Conservation (phyloP, 768 basidiomycete genomes). For the Rossbeevera mucosa region DNA sequence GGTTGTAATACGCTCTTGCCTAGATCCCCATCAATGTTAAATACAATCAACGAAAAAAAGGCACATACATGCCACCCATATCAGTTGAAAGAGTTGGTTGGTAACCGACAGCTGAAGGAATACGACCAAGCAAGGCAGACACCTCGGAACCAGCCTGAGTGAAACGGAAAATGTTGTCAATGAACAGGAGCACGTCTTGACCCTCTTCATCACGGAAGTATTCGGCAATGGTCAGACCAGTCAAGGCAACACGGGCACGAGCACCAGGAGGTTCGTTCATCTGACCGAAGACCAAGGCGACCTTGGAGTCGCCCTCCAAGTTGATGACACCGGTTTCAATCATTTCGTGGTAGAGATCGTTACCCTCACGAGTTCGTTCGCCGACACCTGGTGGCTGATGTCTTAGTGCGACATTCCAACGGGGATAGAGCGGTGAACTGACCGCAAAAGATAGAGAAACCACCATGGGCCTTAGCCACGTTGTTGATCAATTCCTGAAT, state of each 20-base stretch:
- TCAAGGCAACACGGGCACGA: constrained; percentile 99
- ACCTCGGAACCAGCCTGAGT: constrained; percentile 99
- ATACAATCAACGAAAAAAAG: neutral
- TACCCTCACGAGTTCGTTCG: constrained; percentile 99
- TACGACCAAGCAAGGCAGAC: constrained; percentile 99
- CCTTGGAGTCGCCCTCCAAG: constrained; percentile 99
- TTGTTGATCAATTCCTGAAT: constrained; percentile 99
- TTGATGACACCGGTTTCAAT: constrained; percentile 99
- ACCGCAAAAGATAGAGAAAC: constrained; percentile 99
- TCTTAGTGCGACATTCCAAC: constrained; percentile 4
- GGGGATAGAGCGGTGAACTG: constrained; percentile 20
- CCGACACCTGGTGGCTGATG: constrained; percentile 72
- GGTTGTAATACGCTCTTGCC: constrained; percentile 99
- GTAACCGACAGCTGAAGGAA: constrained; percentile 99
- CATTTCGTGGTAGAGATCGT: constrained; percentile 99
- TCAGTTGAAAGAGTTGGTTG: constrained; percentile 99
- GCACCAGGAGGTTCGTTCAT: constrained; percentile 99
- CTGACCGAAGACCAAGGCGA: constrained; percentile 99
- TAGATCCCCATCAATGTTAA: constrained; percentile 26
- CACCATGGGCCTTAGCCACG: constrained; percentile 99
- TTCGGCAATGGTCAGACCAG: constrained; percentile 98
- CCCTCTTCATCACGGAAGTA: constrained; percentile 99
- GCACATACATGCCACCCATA: constrained; percentile 96
- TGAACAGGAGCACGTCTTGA: constrained; percentile 99
- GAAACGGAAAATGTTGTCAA: constrained; percentile 99